phyloP scores from a whole-genome alignment of 139 green algal genomes.

The Coccomyxa sp. region DNA sequence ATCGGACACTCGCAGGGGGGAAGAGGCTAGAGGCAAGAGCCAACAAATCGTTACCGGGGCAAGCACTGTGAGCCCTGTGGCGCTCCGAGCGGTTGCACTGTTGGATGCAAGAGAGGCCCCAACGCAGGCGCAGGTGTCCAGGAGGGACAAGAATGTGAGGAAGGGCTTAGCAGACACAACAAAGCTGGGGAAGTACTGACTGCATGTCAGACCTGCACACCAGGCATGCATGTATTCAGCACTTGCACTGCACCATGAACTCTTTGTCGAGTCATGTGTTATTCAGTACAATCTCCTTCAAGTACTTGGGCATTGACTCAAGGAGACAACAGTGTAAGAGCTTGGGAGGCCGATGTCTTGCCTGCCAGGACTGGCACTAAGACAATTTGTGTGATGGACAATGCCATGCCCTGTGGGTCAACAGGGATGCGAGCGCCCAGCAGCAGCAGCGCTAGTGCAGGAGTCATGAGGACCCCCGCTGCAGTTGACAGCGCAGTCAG shows the following conservation, averaged over 20 bases:
- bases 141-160: conserved; percentile 6
- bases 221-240: background rate
- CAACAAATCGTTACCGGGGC: no score
- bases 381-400: conserved; percentile 33
- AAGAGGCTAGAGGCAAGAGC: no score
- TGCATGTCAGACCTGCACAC: conserved; percentile 14
- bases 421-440: conserved; percentile 30
- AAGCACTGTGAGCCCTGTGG: background rate
- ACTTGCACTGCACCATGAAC: background rate
- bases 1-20: no score
- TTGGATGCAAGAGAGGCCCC: conserved; percentile 22
- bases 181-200: conserved; percentile 4
- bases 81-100: conserved; percentile 7
- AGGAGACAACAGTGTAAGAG: no score
- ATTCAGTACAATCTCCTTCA: background rate
- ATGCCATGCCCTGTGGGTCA: conserved; percentile 20
- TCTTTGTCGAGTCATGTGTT: background rate
- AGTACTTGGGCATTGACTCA: no score
- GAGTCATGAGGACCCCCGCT: conserved; percentile 20
- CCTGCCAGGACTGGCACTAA: conserved; percentile 23
- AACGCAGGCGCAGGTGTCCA: conserved; percentile 28
- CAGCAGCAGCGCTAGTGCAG: conserved; percentile 23
- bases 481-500: conserved; percentile 36
- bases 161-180: conserved; percentile 9
- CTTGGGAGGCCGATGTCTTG: background rate